Conservation (phyloP, 2,329 filamentous ascomycete genomes). For the Stachybotrys echinatus region DNA sequence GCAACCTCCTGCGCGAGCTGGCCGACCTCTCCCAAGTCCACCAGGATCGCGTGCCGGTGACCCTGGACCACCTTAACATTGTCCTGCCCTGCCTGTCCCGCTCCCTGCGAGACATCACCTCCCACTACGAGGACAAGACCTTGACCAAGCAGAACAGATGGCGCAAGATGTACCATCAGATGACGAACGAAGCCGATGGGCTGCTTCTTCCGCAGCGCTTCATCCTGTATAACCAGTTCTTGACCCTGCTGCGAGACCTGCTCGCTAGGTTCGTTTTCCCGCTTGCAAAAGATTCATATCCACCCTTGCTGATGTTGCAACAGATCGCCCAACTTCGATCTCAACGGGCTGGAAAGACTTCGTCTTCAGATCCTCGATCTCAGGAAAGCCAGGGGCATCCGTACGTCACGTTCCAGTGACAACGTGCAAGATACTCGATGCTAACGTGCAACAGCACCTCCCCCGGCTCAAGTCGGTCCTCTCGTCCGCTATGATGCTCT, state of each 20-base stretch:
- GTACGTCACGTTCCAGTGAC: constrained; percentile 34
- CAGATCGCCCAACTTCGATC: constrained; percentile 46
- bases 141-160: constrained; percentile 45
- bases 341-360: constrained; percentile 46
- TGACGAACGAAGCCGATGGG: constrained; percentile 47
- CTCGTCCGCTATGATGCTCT: constrained; percentile 26
- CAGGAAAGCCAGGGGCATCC: constrained; percentile 47
- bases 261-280: constrained; percentile 39
- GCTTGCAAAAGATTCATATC: neutral
- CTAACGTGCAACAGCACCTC: constrained; percentile 23
- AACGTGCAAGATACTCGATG: neutral
- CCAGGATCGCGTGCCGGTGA: constrained; percentile 40
- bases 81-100: constrained; percentile 50
- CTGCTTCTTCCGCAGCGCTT: constrained; percentile 48
- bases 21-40: constrained; percentile 50
- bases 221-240: constrained; percentile 49
- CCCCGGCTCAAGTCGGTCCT: constrained; percentile 26
- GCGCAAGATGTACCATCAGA: constrained; percentile 52
- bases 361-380: constrained; percentile 44
- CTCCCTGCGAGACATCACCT: constrained; percentile 47
- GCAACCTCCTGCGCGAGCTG: constrained; percentile 45
- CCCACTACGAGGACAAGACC: constrained; percentile 44
- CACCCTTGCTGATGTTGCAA: constrained; percentile 6
- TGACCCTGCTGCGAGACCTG: constrained; percentile 43
- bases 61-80: constrained; percentile 51